Evolutionary conservation across 495 filamentous ascomycete species (phyloP).

Genomic region (Achaetomiella virescens): DNA sequence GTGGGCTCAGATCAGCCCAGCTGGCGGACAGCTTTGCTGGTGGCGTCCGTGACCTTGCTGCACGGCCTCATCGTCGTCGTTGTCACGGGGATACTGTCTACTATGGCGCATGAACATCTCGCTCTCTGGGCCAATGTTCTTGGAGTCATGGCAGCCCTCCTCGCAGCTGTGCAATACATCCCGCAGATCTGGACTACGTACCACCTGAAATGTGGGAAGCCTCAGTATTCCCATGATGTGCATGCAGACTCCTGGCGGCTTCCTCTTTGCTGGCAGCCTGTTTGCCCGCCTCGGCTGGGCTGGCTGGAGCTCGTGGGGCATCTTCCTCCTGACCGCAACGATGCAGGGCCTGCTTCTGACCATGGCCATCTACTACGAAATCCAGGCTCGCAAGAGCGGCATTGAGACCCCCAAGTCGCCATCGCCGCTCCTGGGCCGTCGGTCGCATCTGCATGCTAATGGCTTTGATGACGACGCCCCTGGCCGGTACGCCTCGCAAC

Average conservation of each 20-base stretch:
- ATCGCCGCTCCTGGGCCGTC: slow-evolving; percentile 5
- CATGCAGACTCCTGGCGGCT: slow-evolving; percentile 89
- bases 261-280: slow-evolving; percentile 82
- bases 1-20: slow-evolving; percentile 46
- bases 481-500: slow-evolving; percentile 34
- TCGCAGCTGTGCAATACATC: slow-evolving; percentile 85
- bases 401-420: slow-evolving; percentile 9
- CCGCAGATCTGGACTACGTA: slow-evolving; percentile 93
- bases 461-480: slow-evolving; percentile 30
- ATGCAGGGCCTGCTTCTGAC: slow-evolving; percentile 78
- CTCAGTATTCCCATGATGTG: slow-evolving; percentile 97
- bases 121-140: slow-evolving; percentile 75
- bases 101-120: slow-evolving; percentile 52
- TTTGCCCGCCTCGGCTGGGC: slow-evolving; percentile 69
- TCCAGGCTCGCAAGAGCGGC: slow-evolving; percentile 15
- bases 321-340: slow-evolving; percentile 75
- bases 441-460: slow-evolving; percentile 24
- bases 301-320: slow-evolving; percentile 94
- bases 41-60: slow-evolving; percentile 61
- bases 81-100: slow-evolving; percentile 55
- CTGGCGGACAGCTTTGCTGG: slow-evolving; percentile 66
- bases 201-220: slow-evolving; percentile 73
- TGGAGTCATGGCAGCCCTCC: slow-evolving; percentile 67
- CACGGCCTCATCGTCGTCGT: slow-evolving; percentile 66
- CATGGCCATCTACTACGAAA: slow-evolving; percentile 77